Percentiles rank a stretch among this genome's conserved stretches.
Evolutionary conservation across 257 asterid genomes (phyloP).

Genomic region (Gentiana dahurica): DNA sequence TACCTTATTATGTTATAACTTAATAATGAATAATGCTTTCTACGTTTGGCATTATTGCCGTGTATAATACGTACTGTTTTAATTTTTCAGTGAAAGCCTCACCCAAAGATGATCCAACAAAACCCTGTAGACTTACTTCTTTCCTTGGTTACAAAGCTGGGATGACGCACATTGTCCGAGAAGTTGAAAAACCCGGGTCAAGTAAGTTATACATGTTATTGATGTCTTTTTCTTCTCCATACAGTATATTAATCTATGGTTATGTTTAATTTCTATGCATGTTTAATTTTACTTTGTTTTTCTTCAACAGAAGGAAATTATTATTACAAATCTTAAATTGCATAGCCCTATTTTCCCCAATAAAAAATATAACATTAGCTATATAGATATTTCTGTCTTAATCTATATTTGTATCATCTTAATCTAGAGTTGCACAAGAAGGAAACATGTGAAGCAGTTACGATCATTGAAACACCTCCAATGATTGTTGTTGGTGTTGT

Average conservation of each 20-base stretch:
- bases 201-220: constrained; percentile 25
- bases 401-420: neutral
- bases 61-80: neutral
- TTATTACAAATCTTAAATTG: neutral
- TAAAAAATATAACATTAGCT: no score
- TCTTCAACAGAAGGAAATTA: no score
- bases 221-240: no score
- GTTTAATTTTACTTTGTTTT: no score
- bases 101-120: constrained; percentile 56
- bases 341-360: neutral
- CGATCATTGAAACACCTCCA: constrained; percentile 71
- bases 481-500: constrained; percentile 76
- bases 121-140: constrained; percentile 61
- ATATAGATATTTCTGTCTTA: neutral
- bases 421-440: constrained; percentile 69
- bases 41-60: no score
- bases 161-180: constrained; percentile 84
- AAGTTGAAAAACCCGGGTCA: constrained; percentile 86
- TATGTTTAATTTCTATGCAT: no score
- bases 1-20: no score
- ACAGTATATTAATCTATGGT: no score
- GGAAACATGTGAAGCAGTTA: constrained; percentile 82
- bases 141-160: constrained; percentile 83
- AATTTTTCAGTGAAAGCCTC: constrained; percentile 66
- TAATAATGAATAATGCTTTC: no score